A percentile compares a stretch with the other conserved stretches of the same genome.
Evolutionary conservation across 768 basidiomycete species (phyloP).

Genomic region (Suillus bovinus): DNA sequence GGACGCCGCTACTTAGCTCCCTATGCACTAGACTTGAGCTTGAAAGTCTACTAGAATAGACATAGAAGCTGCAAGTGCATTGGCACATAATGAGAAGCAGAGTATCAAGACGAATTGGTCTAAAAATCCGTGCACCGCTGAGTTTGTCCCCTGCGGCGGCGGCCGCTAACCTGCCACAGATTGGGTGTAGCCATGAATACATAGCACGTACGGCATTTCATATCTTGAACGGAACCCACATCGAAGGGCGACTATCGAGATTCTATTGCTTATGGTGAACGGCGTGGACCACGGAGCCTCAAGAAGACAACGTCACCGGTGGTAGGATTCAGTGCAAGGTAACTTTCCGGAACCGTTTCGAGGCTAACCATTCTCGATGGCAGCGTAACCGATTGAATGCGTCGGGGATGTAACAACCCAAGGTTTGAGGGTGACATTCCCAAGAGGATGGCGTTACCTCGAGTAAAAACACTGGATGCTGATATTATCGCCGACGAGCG

Average conservation of each 20-base stretch:
- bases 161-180: neutral
- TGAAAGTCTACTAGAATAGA: neutral
- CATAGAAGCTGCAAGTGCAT: neutral
- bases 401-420: neutral
- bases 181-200: neutral
- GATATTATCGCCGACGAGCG: conserved; percentile 7
- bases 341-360: neutral
- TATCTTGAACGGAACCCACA: neutral
- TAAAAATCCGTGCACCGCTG: neutral
- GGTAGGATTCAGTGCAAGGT: neutral
- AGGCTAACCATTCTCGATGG: neutral
- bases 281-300: neutral
- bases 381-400: neutral
- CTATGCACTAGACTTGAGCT: neutral
- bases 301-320: neutral
- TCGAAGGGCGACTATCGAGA: neutral
- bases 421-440: neutral
- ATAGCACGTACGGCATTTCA: conserved; percentile 3
- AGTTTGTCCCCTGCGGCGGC: neutral
- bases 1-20: neutral
- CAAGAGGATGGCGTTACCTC: too few relatives aligned
- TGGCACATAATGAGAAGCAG: neutral
- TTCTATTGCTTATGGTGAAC: neutral
- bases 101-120: neutral
- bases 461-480: neutral